Percentiles rank a stretch among this genome's conserved stretches.
phyloP scores from a whole-genome alignment of 352 stramenopile species.

The Globisporangium paroecandrum region DNA sequence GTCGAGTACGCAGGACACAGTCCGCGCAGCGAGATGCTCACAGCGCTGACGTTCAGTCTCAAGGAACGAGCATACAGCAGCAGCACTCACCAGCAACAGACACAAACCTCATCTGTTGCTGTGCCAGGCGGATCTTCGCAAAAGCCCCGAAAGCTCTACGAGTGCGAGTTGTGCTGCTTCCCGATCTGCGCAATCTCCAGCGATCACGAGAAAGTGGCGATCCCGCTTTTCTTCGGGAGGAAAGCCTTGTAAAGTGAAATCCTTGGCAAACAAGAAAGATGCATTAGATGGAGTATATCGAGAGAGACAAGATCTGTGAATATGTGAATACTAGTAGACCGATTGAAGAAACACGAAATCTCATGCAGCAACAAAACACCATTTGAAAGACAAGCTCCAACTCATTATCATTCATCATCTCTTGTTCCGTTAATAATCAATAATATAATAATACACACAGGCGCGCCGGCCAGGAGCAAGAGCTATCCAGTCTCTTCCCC shows the following conservation, averaged over 20 bases:
- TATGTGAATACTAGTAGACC: neutral
- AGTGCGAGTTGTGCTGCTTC: constrained; percentile 42
- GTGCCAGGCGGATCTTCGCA: neutral
- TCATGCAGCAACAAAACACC: neutral
- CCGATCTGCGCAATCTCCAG: constrained; percentile 28
- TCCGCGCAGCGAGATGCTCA: neutral
- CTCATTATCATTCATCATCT: constrained; percentile 4
- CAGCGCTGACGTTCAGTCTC: constrained; percentile 8
- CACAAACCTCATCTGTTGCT: constrained; percentile 6
- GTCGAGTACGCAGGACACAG: neutral
- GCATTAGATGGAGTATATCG: neutral
- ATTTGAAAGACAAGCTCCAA: constrained; percentile 8
- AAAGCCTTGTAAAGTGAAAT: neutral
- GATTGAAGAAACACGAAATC: neutral
- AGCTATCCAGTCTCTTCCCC: neutral
- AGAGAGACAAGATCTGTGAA: neutral
- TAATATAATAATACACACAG: constrained; percentile 17
- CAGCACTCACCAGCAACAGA: neutral
- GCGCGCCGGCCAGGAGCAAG: neutral
- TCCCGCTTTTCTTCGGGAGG: constrained; percentile 24
- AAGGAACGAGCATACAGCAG: constrained; percentile 13
- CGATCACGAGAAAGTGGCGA: constrained; percentile 14
- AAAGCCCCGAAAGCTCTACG: constrained; percentile 30
- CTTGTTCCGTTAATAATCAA: constrained; percentile 18
- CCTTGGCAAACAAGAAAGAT: neutral